phyloP scores from a whole-genome alignment of 2,329 filamentous ascomycete species.

The Raffaelea ambrosiae region DNA sequence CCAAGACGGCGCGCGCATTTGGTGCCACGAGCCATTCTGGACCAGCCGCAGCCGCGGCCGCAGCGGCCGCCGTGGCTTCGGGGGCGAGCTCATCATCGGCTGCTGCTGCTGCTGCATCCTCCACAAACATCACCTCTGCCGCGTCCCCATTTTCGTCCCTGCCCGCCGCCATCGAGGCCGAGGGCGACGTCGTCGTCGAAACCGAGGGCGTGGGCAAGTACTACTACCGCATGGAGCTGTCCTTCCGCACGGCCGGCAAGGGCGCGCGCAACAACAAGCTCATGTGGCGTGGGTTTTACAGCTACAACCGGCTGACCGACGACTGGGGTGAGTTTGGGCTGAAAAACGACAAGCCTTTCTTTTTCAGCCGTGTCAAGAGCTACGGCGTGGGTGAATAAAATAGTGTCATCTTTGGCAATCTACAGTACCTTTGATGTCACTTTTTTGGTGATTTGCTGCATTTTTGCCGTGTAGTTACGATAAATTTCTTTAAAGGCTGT shows the following conservation, averaged over 20 bases:
- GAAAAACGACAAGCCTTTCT: constrained; percentile 56
- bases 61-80: too few relatives aligned
- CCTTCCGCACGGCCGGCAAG: constrained; percentile 55
- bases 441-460: too few relatives aligned
- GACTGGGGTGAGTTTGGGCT: constrained; percentile 77
- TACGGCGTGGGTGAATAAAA: constrained; percentile 27
- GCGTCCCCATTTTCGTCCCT: too few relatives aligned
- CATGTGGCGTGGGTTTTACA: constrained; percentile 82
- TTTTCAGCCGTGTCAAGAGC: constrained; percentile 58
- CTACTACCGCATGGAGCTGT: constrained; percentile 73
- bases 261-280: constrained; percentile 76
- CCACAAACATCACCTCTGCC: too few relatives aligned
- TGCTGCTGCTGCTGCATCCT: not conserved
- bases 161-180: constrained; percentile 31
- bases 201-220: constrained; percentile 83
- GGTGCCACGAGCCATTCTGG: not conserved
- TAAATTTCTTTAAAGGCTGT: too few relatives aligned
- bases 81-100: not conserved
- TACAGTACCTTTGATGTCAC: too few relatives aligned
- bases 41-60: too few relatives aligned
- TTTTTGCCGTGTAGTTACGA: too few relatives aligned
- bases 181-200: constrained; percentile 71
- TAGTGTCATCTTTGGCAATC: too few relatives aligned
- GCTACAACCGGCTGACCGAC: constrained; percentile 80
- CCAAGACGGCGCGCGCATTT: too few relatives aligned